These are phyloP conservation scores for Metschnikowia hibisci DNA, from an alignment of 805 yeast species.

Conservation along the genomic window DNA sequence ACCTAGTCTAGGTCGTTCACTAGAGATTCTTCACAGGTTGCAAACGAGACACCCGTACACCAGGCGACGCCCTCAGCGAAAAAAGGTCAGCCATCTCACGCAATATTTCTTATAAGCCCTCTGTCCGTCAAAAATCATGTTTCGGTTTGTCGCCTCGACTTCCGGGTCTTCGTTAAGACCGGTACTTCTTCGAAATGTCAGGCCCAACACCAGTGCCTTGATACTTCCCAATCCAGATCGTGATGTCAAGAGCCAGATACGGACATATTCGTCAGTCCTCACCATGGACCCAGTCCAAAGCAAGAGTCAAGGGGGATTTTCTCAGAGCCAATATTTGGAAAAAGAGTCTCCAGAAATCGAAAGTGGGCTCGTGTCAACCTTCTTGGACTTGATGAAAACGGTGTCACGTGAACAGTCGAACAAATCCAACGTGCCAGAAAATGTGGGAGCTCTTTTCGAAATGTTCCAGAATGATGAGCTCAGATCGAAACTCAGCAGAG, in stretches of 20 bases:
- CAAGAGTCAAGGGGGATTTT: too few relatives aligned
- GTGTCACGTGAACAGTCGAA: conserved; percentile 15
- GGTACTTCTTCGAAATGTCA: conserved; percentile 35
- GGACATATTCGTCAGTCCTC: conserved; percentile 9
- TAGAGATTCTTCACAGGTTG: not conserved
- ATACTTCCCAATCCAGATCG: conserved; percentile 11
- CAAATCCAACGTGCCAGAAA: conserved; percentile 3
- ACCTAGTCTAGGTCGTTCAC: too few relatives aligned
- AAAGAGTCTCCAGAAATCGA: not conserved
- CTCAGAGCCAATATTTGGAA: too few relatives aligned
- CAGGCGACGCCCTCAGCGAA: conserved; percentile 1
- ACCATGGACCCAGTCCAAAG: not conserved
- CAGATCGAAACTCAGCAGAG: conserved; percentile 7
- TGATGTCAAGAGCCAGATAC: conserved; percentile 12
- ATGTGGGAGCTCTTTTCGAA: conserved; percentile 8
- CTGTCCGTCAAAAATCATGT: conserved; percentile 21
- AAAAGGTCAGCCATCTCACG: conserved; percentile 1
- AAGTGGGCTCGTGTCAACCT: conserved; percentile 7
- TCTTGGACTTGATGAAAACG: conserved; percentile 26
- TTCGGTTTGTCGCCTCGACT: conserved; percentile 36
- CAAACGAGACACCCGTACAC: conserved; percentile 4
- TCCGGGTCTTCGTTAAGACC: conserved; percentile 37
- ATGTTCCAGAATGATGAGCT: conserved; percentile 15
- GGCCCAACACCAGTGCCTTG: conserved; percentile 21
- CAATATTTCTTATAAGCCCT: not conserved